Base-by-base conservation (phyloP, 2,329 filamentous ascomycete genomes). In the Triangularia verruculosa region DNA sequence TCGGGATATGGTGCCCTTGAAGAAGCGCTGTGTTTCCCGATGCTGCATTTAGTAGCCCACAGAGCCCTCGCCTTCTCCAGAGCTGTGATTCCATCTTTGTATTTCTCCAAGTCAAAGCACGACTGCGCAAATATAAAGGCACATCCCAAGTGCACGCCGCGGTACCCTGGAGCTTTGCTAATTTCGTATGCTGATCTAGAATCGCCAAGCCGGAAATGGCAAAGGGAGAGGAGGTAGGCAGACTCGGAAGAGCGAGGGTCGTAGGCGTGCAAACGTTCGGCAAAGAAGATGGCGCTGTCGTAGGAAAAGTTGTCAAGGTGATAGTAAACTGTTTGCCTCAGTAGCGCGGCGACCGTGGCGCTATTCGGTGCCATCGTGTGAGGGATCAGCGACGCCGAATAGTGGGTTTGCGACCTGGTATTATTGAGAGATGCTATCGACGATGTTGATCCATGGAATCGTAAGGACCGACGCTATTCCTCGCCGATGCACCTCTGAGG, bases 261-360 rank as follows among this genome's bases (percentile, higher is more conserved):
- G 71, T 94, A 91, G 58, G 92, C 93, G 66, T 88, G 84, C 20
- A 97, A 85, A 68, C 95, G 88, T 73, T 94, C 92, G 65, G 95
- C 91, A 66, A 97, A 92, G 79, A 99, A 99, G 51, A 97, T 87
- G 62, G 95, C 95, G 74, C 96, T 98, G 62, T 93, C 88, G 73
- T 90, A 84, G 39, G 93, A 87, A 73, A 93, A 89, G 74, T 97
- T 96, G 81, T 99, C 95, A 75, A 99, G 87, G 71, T 89, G 86
- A 73, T 89, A 88, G 72, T 88, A 78, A 62, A 89, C 79, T 63
- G 84, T 78, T 75, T 89, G 86, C 72, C 83, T 82, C 64, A 89
- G 72, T 66, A 86, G 78, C 71, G 79, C 78, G 57, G 80, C 80
- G 52, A 84, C 78, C 67, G 80, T 79, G 58, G 79, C 77, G 68